These are phyloP conservation scores for Amphicarpaea edgeworthii DNA, from an alignment of 306 rosid species.

Conservation along the genomic window DNA sequence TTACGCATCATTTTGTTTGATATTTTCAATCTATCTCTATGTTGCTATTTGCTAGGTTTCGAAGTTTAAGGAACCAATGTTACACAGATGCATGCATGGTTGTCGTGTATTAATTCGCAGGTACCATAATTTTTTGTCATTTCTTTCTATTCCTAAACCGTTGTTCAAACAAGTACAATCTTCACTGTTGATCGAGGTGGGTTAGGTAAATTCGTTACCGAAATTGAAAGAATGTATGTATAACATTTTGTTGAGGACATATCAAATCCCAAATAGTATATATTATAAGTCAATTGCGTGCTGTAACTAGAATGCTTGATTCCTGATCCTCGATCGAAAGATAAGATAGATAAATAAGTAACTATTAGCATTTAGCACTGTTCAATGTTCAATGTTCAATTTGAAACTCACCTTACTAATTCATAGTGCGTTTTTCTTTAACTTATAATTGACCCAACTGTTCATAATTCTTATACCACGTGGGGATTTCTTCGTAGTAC, in stretches of 20 bases:
- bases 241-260: background rate
- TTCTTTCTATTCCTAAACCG: background rate
- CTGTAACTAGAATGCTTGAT: background rate
- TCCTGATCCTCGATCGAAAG: background rate
- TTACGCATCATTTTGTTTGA: too few species aligned
- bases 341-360: background rate
- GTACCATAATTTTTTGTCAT: background rate
- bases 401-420: background rate
- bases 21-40: background rate
- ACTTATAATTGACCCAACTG: conserved; percentile 11
- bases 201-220: conserved; percentile 14
- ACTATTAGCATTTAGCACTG: background rate
- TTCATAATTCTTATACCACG: conserved; percentile 23
- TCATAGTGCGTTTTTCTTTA: background rate
- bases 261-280: conserved; percentile 11
- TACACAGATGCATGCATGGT: conserved; percentile 5
- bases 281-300: conserved; percentile 28
- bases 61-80: background rate
- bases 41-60: background rate
- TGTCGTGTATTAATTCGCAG: background rate
- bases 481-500: conserved; percentile 33
- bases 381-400: background rate
- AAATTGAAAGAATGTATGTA: conserved; percentile 12
- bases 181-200: conserved; percentile 11
- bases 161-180: background rate